These are phyloP conservation scores for Tylopilus felleus DNA, from an alignment of 768 basidiomycete genomes.

Conservation along the genomic window DNA sequence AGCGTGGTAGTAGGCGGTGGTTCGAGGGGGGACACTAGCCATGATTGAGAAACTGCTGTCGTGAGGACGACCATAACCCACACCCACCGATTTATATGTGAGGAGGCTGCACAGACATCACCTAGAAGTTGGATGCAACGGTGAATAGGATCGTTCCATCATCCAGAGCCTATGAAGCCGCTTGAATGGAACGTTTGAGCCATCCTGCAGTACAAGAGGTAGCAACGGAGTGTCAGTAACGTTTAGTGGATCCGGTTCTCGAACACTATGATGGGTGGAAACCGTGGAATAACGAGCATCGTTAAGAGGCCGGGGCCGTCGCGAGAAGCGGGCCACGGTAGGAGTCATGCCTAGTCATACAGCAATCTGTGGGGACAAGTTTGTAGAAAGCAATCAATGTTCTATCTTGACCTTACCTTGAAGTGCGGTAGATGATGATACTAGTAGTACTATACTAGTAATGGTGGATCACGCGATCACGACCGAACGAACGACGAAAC, in stretches of 20 bases:
- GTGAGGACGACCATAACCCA: conserved; percentile 11
- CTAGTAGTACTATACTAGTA: too few relatives aligned
- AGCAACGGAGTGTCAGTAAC: conserved; percentile 5
- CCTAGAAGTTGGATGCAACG: not conserved
- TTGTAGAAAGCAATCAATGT: not conserved
- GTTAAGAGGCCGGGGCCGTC: conserved; percentile 3
- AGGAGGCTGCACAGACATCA: not conserved
- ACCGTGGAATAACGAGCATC: not conserved
- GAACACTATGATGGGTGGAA: not conserved
- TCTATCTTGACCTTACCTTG: not conserved
- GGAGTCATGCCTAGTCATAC: not conserved
- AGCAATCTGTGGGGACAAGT: not conserved
- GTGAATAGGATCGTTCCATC: not conserved
- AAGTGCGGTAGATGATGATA: too few relatives aligned
- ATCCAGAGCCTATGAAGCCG: not conserved
- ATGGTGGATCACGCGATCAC: too few relatives aligned
- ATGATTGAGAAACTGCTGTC: conserved; percentile 15
- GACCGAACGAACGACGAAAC: not conserved
- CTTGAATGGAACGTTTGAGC: conserved; percentile 7
- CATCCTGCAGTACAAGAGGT: conserved; percentile 18
- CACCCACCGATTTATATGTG: conserved; percentile 5
- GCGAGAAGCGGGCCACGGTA: not conserved
- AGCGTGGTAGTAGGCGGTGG: conserved; percentile 4
- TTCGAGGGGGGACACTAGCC: conserved; percentile 10
- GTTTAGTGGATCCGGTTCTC: not conserved